Percentiles rank a stretch among this genome's conserved stretches.
Evolutionary conservation across 1,139 yeast species (phyloP).

Genomic region (Scheffersomyces lignicola): DNA sequence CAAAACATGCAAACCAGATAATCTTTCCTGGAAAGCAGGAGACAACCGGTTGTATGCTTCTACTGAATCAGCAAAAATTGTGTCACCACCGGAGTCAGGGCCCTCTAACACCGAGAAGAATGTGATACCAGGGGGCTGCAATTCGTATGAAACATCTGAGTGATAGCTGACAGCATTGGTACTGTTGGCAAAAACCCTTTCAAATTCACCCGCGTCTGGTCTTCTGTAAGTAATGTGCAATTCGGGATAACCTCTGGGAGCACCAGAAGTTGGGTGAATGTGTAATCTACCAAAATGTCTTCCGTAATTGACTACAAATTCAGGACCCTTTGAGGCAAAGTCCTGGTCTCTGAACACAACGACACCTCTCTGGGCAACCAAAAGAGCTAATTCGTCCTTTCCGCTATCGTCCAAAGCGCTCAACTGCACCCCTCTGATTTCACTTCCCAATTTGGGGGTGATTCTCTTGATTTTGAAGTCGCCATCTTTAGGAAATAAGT

Average conservation of each 20-base stretch:
- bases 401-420: slow-evolving; percentile 31
- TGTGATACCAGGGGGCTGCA: slow-evolving; percentile 31
- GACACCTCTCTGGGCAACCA: slow-evolving; percentile 31
- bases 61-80: slow-evolving; percentile 33
- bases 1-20: slow-evolving; percentile 44
- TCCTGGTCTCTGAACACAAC: slow-evolving; percentile 33
- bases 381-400: slow-evolving; percentile 33
- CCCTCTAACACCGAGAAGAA: slow-evolving; percentile 33
- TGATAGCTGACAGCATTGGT: slow-evolving; percentile 24
- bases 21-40: slow-evolving; percentile 27
- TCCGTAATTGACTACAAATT: slow-evolving; percentile 28
- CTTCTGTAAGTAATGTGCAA: slow-evolving; percentile 30
- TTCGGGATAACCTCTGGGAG: slow-evolving; percentile 28
- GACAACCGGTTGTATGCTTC: slow-evolving; percentile 34
- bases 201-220: slow-evolving; percentile 25
- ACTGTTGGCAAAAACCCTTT: slow-evolving; percentile 18
- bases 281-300: slow-evolving; percentile 33
- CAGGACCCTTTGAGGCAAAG: slow-evolving; percentile 30
- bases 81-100: slow-evolving; percentile 35
- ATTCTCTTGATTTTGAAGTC: slow-evolving; percentile 17
- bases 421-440: slow-evolving; percentile 31
- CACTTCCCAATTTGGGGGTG: slow-evolving; percentile 35
- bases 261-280: slow-evolving; percentile 29
- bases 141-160: slow-evolving; percentile 33
- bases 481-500: slow-evolving; percentile 23